Conservation (phyloP, 192 early-diverging fungal genomes). For the Backusella mclennaniae region DNA sequence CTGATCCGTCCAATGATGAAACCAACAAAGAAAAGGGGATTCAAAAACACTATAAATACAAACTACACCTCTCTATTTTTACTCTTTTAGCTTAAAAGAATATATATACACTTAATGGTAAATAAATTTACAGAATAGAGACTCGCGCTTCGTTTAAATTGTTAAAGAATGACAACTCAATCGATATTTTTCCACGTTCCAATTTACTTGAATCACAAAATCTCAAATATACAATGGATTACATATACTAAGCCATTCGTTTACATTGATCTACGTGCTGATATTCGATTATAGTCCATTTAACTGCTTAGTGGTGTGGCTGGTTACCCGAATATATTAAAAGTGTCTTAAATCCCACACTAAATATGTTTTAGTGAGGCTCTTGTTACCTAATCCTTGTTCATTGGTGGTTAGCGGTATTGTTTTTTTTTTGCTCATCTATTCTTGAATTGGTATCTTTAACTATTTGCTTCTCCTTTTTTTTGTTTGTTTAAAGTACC, state of each 20-base stretch:
- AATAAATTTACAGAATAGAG: too few species aligned
- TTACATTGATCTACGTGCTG: background rate
- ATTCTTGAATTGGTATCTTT: too few species aligned
- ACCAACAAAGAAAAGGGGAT: too few species aligned
- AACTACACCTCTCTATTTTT: too few species aligned
- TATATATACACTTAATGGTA: too few species aligned
- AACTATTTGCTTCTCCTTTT: too few species aligned
- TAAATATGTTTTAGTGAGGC: background rate
- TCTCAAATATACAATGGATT: background rate
- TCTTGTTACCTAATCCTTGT: background rate
- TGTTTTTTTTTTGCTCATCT: background rate
- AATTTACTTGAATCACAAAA: background rate
- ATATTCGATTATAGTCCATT: background rate
- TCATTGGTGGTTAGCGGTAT: background rate
- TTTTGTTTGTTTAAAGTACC: too few species aligned
- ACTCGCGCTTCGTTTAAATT: background rate
- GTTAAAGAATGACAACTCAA: background rate
- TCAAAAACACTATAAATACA: too few species aligned
- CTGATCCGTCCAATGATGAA: too few species aligned
- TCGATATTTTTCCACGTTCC: too few species aligned
- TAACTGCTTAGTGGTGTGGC: background rate
- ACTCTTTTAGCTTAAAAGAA: too few species aligned
- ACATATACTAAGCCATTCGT: background rate
- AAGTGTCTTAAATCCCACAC: background rate
- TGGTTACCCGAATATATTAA: background rate